Base-by-base conservation (phyloP, 441 rosid genomes). In the Gossypium davidsonii region DNA sequence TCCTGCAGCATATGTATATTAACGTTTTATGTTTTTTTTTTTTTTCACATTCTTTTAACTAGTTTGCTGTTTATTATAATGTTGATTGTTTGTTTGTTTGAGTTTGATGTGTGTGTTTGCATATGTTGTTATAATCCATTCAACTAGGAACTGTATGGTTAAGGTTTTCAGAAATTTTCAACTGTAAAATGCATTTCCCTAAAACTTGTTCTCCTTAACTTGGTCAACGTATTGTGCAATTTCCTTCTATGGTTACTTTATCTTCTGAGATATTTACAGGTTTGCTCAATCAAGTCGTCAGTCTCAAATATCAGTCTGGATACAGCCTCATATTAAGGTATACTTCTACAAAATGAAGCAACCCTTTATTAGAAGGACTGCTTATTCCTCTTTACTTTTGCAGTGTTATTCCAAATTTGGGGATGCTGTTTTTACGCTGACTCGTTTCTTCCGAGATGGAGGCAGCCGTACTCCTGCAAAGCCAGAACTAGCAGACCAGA, bases 261-360 rank as follows among this genome's bases (percentile, higher is more conserved):
- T 74, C 61, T 75, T 78, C 61, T 37, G 74, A 72, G 73, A 71
- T 65, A 39, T 74, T 73, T 75, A 80, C 93, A 95, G 98, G 85
- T 95, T 91, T 82, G 87, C 83, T 69, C 87, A 87, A 77, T 74
- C 87, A 67, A 88, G 79, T 78, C 94, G 85, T 70, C 97, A 86
- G 76, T 88, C 97, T 78, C 87, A 89, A 82, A 82, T 95, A 79
- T 95, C 98, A 70, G 87, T 73, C 78, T 95, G 97, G 99, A 93
- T 95, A 79, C 93, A 87, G 80, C 99, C 99, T 75, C 81, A 88
- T 75, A 65, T 95, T 74, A 86, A 88, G 94, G 99, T 93, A 82
- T 58, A 44, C 42, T 49, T 74, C 71, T 34, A 46, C 74, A 74
- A 67, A 79, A 46, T 64, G 61, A 25, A 75, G 31, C 63, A 23